A percentile compares a stretch with the other conserved stretches of the same genome.
phyloP scores from a whole-genome alignment of 345 rosid species.

The Heritiera littoralis region DNA sequence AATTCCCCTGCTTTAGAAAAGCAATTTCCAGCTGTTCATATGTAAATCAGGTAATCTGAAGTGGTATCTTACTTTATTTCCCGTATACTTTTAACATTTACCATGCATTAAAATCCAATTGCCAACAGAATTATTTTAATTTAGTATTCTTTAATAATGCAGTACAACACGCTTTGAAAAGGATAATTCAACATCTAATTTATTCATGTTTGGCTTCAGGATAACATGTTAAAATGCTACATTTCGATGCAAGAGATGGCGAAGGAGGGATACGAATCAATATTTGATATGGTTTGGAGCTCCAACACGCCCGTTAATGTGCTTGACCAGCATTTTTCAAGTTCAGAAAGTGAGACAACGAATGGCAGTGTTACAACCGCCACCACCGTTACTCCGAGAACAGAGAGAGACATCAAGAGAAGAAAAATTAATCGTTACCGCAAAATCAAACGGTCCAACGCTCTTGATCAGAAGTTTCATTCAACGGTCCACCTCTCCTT shows the following conservation, averaged over 20 bases:
- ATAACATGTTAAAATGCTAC: constrained; percentile 49
- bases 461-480: constrained; percentile 17
- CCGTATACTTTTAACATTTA: background rate
- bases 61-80: background rate
- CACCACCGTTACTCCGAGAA: background rate
- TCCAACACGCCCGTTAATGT: constrained; percentile 54
- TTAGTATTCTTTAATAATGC: background rate
- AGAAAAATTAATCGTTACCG: constrained; percentile 32
- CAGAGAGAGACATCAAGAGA: constrained; percentile 32
- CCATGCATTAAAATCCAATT: background rate
- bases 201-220: constrained; percentile 37
- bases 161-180: background rate
- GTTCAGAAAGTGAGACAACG: constrained; percentile 49
- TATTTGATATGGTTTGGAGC: constrained; percentile 39
- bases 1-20: constrained; percentile 45
- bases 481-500: constrained; percentile 29
- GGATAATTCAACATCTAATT: background rate
- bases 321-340: constrained; percentile 53
- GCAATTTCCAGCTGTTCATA: constrained; percentile 48
- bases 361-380: constrained; percentile 24
- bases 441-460: constrained; percentile 25
- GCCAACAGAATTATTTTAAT: background rate
- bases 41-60: constrained; percentile 58
- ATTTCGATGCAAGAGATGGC: constrained; percentile 41
- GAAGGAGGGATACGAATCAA: constrained; percentile 39